A percentile compares a stretch with the other conserved stretches of the same genome.
Evolutionary conservation across 129 eudicot species (phyloP).

Genomic region (Arctium minus): DNA sequence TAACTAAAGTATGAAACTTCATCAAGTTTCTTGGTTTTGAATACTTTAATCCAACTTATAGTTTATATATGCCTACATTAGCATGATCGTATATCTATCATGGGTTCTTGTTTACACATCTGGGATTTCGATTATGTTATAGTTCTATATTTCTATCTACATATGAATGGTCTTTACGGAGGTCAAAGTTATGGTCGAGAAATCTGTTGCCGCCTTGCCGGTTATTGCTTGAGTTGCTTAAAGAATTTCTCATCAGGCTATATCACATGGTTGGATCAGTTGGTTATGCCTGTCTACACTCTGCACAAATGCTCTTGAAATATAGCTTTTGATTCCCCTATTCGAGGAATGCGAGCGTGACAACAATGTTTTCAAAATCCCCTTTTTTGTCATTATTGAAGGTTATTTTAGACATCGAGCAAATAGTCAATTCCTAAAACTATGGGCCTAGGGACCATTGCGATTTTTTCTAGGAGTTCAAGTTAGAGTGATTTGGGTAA

Average conservation of each 20-base stretch:
- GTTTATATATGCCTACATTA: neutral
- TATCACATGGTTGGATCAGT: neutral
- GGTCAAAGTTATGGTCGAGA: neutral
- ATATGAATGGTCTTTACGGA: neutral
- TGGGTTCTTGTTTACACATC: neutral
- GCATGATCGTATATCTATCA: neutral
- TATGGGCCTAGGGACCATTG: neutral
- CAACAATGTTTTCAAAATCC: neutral
- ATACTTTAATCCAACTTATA: neutral
- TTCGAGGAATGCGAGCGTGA: neutral
- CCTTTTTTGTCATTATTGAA: neutral
- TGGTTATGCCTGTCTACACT: neutral
- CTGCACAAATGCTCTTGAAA: neutral
- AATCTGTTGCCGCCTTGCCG: neutral
- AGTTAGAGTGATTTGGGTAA: too few species aligned
- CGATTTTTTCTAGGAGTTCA: too few species aligned
- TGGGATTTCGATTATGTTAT: neutral
- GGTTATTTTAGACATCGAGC: neutral
- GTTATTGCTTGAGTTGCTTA: neutral
- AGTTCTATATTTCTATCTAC: neutral
- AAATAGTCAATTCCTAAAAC: neutral
- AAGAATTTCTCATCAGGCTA: neutral
- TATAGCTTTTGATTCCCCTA: neutral
- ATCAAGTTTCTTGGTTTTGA: neutral
- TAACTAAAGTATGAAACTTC: neutral